A percentile compares a stretch with the other conserved stretches of the same genome.
Conservation (phyloP, 805 yeast species). For the Maudiozyma pseudohumilis region DNA sequence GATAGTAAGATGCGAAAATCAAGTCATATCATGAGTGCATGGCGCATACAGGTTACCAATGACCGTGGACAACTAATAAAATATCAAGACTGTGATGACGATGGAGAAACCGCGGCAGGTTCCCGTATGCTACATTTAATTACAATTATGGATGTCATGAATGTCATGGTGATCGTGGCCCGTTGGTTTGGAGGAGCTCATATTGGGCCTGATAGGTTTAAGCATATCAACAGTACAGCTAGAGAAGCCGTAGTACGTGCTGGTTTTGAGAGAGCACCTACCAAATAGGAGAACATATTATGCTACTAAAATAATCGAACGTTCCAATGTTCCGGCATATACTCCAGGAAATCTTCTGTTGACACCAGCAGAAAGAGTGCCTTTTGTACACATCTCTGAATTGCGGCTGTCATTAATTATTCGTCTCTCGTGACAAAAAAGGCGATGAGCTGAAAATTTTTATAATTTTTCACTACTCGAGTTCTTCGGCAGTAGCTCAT, state of each 20-base stretch:
- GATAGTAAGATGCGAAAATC: slow-evolving; percentile 64
- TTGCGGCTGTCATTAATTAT: too few relatives aligned
- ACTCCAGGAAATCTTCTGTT: too few relatives aligned
- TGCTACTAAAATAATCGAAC: too few relatives aligned
- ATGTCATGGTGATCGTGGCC: slow-evolving; percentile 71
- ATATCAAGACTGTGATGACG: slow-evolving; percentile 87
- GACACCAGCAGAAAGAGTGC: too few relatives aligned
- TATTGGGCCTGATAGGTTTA: slow-evolving; percentile 88
- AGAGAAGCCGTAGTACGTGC: slow-evolving; percentile 72
- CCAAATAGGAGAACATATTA: too few relatives aligned
- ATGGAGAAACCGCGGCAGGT: slow-evolving; percentile 96
- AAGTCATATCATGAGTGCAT: slow-evolving; percentile 76
- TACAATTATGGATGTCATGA: slow-evolving; percentile 70
- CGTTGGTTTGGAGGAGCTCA: slow-evolving; percentile 93
- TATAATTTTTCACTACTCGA: neutral
- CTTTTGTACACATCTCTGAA: too few relatives aligned
- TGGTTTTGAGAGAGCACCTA: slow-evolving; percentile 35
- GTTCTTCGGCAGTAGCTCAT: slow-evolving; percentile 1
- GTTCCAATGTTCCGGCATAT: too few relatives aligned
- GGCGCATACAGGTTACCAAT: slow-evolving; percentile 49
- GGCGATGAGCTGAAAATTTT: slow-evolving; percentile 2
- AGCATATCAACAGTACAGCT: slow-evolving; percentile 83
- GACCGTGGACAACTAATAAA: slow-evolving; percentile 29
- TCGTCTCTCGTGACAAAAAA: too few relatives aligned
- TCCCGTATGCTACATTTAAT: slow-evolving; percentile 71